phyloP scores from a whole-genome alignment of 371 early-diverging fungal species.

The Mortierella sp. region DNA sequence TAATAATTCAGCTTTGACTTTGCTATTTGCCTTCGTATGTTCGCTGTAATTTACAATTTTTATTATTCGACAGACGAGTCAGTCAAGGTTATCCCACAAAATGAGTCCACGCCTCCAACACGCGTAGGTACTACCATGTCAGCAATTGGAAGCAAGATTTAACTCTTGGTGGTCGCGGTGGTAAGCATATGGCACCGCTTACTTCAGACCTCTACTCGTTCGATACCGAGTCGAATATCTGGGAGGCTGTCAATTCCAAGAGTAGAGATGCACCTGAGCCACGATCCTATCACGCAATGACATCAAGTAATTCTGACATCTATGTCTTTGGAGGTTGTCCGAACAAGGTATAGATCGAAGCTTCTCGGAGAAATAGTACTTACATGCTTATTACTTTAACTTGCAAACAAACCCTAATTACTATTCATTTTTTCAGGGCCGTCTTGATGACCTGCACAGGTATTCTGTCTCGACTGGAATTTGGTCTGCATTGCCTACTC shows the following conservation, averaged over 20 bases:
- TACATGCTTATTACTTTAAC: too few relatives aligned
- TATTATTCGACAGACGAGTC: neutral
- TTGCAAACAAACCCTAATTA: too few relatives aligned
- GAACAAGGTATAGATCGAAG: slow-evolving; percentile 14
- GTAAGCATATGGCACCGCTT: slow-evolving; percentile 23
- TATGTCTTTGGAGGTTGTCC: slow-evolving; percentile 45
- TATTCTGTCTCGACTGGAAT: slow-evolving; percentile 19
- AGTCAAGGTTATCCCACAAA: slow-evolving; percentile 10
- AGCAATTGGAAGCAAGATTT: slow-evolving; percentile 21
- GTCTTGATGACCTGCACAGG: slow-evolving; percentile 19
- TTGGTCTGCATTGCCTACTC: slow-evolving; percentile 18
- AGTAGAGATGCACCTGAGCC: slow-evolving; percentile 9
- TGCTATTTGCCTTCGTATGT: too few relatives aligned
- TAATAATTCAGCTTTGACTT: too few relatives aligned
- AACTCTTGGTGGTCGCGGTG: slow-evolving; percentile 33
- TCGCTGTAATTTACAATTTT: too few relatives aligned
- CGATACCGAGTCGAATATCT: slow-evolving; percentile 7
- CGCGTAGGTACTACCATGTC: slow-evolving; percentile 20
- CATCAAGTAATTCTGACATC: slow-evolving; percentile 22
- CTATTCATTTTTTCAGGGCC: slow-evolving; percentile 21
- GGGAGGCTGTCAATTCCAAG: slow-evolving; percentile 21
- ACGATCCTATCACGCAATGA: slow-evolving; percentile 28
- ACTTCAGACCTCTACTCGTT: slow-evolving; percentile 17
- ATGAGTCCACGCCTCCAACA: slow-evolving; percentile 18
- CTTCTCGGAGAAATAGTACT: too few relatives aligned